These are phyloP conservation scores for Pleurotus tuoliensis DNA, from an alignment of 768 basidiomycete genomes.

Conservation along the genomic window DNA sequence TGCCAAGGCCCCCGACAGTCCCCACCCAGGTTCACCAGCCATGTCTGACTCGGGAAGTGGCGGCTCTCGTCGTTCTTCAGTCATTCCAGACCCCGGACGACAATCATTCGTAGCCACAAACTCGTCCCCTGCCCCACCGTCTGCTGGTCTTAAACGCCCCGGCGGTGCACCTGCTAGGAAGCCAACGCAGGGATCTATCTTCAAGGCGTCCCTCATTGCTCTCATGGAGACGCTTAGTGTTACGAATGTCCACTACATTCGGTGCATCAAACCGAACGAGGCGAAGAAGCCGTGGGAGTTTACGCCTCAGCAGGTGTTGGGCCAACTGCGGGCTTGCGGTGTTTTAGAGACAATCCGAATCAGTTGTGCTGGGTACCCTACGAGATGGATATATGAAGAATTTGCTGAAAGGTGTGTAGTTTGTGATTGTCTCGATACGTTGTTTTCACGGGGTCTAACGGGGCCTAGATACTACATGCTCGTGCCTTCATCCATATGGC, in stretches of 20 bases:
- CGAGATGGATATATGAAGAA: constrained; percentile 97
- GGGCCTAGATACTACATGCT: constrained; percentile 90
- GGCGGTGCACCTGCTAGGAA: constrained; percentile 70
- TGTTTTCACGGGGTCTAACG: constrained; percentile 12
- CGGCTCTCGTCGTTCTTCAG: constrained; percentile 74
- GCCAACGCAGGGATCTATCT: constrained; percentile 97
- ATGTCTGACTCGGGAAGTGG: constrained; percentile 75
- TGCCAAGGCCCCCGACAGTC: constrained; percentile 60
- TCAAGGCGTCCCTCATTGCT: constrained; percentile 90
- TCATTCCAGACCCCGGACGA: constrained; percentile 87
- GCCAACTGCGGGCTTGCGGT: constrained; percentile 96
- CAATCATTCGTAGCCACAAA: constrained; percentile 60
- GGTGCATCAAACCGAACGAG: constrained; percentile 99
- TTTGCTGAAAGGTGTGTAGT: constrained; percentile 87
- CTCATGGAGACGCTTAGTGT: constrained; percentile 97
- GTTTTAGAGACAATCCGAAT: constrained; percentile 98
- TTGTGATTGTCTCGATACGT: neutral
- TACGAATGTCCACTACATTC: constrained; percentile 98
- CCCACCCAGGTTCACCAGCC: constrained; percentile 71
- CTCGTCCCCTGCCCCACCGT: constrained; percentile 22
- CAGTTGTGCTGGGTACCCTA: constrained; percentile 98
- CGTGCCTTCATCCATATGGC: constrained; percentile 82
- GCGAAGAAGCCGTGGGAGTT: constrained; percentile 96
- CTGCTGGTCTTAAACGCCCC: constrained; percentile 46
- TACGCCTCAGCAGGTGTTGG: constrained; percentile 89